Evolutionary conservation across 2,329 filamentous ascomycete species (phyloP).

Genomic region (Aureobasidium sp.): DNA sequence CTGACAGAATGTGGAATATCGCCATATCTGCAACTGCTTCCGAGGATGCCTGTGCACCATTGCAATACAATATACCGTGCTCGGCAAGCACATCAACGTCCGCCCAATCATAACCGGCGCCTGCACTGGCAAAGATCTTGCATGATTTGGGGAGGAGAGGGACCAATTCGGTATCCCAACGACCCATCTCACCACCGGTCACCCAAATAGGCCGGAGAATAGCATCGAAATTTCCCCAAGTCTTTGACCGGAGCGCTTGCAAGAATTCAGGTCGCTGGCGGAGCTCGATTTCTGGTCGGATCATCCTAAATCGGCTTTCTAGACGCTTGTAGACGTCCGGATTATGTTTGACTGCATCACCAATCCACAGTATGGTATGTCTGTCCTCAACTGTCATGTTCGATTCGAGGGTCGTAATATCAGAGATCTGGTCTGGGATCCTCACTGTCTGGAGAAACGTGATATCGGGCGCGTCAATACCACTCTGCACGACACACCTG

Average conservation of each 20-base stretch:
- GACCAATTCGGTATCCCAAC: conserved; percentile 55
- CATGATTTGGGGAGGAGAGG: conserved; percentile 46
- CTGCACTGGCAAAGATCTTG: conserved; percentile 55
- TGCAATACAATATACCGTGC: conserved; percentile 64
- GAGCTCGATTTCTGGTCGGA: conserved; percentile 30
- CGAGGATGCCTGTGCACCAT: conserved; percentile 61
- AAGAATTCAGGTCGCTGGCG: conserved; percentile 36
- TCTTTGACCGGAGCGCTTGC: conserved; percentile 30
- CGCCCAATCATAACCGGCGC: conserved; percentile 58
- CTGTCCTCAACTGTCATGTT: conserved; percentile 20
- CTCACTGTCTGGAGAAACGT: not conserved
- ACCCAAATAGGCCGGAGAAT: conserved; percentile 57
- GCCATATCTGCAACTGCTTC: conserved; percentile 68
- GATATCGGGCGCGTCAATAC: not conserved
- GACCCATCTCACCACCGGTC: conserved; percentile 58
- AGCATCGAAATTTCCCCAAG: conserved; percentile 38
- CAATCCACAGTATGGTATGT: conserved; percentile 38
- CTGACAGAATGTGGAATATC: conserved; percentile 60
- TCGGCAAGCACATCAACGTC: conserved; percentile 54
- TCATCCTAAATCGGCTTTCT: conserved; percentile 33
- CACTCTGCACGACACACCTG: not conserved
- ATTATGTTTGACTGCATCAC: conserved; percentile 41
- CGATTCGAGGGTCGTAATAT: not conserved
- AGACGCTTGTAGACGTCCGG: conserved; percentile 35
- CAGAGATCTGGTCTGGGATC: not conserved